These are phyloP conservation scores for Pseudogymnoascus sp. DNA, from an alignment of 2,329 filamentous ascomycete species.

Conservation along the genomic window DNA sequence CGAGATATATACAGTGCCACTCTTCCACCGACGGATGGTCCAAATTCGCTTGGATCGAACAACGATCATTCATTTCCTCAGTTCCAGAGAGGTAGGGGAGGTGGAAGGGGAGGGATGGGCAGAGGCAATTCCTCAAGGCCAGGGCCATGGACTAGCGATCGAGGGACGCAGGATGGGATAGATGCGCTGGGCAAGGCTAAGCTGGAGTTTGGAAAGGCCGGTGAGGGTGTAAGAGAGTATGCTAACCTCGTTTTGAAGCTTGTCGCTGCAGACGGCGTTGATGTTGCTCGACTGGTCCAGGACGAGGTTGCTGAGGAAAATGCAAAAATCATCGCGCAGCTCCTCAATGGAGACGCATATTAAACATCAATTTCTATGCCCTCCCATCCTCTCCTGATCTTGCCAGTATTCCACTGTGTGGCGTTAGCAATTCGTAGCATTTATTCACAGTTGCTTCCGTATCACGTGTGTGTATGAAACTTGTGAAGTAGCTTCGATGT, in stretches of 20 bases:
- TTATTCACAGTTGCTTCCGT: background rate
- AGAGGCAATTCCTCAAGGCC: slow-evolving; percentile 7
- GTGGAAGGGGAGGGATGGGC: background rate
- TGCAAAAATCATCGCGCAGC: slow-evolving; percentile 39
- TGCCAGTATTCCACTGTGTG: background rate
- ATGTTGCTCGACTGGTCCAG: slow-evolving; percentile 34
- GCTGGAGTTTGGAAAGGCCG: slow-evolving; percentile 42
- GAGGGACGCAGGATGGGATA: slow-evolving; percentile 48
- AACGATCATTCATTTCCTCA: slow-evolving; percentile 11
- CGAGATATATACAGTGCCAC: slow-evolving; percentile 42
- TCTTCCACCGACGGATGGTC: slow-evolving; percentile 32
- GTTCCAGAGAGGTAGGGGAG: slow-evolving; percentile 7
- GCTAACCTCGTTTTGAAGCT: slow-evolving; percentile 47
- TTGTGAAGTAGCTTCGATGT: background rate
- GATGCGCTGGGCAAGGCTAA: slow-evolving; percentile 44
- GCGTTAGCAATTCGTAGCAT: background rate
- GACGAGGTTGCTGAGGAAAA: slow-evolving; percentile 39
- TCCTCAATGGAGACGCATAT: slow-evolving; percentile 38
- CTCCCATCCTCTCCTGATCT: background rate
- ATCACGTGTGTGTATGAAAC: background rate
- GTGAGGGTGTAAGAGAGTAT: slow-evolving; percentile 53
- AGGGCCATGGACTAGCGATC: slow-evolving; percentile 46
- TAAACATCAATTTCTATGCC: background rate
- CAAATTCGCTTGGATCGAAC: slow-evolving; percentile 5
- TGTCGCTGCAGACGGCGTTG: slow-evolving; percentile 29